Base-by-base conservation (phyloP, 2,329 filamentous ascomycete species). In the Nigrospora osmanthi region DNA sequence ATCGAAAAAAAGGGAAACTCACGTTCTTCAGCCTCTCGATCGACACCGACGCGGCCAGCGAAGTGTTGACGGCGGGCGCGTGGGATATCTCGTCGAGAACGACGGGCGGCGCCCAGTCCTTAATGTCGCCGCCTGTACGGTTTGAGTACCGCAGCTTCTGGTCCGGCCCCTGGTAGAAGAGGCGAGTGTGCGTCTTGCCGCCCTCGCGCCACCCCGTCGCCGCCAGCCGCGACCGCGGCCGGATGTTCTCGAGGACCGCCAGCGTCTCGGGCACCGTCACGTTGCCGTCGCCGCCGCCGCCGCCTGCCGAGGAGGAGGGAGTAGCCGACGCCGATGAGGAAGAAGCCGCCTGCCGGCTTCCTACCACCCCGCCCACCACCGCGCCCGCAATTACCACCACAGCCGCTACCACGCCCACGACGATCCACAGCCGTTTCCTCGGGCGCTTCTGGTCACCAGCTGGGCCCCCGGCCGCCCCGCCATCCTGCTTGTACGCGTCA, bases 151-250 rank as follows among this genome's bases (percentile, higher is more conserved):
- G 40, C 30, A 47, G 37, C 15, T 28, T 35, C 45, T 47, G 45
- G 32, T 47, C 45, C n/a, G 40, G 45, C 3, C 45, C 45, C 33
- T 47, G 45, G 23, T 47, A 47, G 36, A 47, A 47, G 14, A 47
- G 31, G n/a, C 40, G 40, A 11, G 40, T 32, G 31, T 42, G 40
- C 12, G 13, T 38, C 17, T 16, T 34, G 13, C 19, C 14, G 16
- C 45, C 45, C 7, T 47, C 37, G 17, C 45, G 40, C 40, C 40
- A 47, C n/a, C 45, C 45, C 23, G 40, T 47, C 19, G 30, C 45
- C 3, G 45, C 45, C 1, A 47, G 19, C 11, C 37, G 28, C 28
- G 45, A 47, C 2, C 35, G 13, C 4, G 45, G 33, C 5, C 45
- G 40, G 7, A 47, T 33, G 16, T 37, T 36, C 11, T 31, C 16